Evolutionary conservation across 257 asterid genomes (phyloP), one percentile per base, ranked within the genome.

Genomic region (Mitragyna speciosa): DNA sequence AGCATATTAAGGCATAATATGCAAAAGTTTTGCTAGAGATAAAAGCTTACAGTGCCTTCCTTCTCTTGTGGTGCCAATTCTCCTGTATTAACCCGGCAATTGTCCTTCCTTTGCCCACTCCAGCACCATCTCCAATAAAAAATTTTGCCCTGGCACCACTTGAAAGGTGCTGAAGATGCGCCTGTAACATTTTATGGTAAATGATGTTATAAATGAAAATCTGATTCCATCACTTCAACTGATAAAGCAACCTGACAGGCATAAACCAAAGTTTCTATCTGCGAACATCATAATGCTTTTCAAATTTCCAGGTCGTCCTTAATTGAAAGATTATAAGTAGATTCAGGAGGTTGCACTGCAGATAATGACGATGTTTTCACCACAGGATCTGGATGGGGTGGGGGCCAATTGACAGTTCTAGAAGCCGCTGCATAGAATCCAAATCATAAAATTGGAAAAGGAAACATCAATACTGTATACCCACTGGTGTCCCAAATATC

Each of bases 101-200:
- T 70, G 98, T 96, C 87, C 99, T 87, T 67, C 98, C 99, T 89
- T 96, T 96, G 70, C 99, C 99, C 80, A 94, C 96, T 79, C 99
- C 98, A 86, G 99, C 99, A 84, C 98, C 98, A 91, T 96, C 99
- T 80, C 99, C 98, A 76, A 94, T 89, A 86, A 96, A 96, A 92
- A 96, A 96, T 3, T 98, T 98, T 73, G 98, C 99, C 88, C 98
- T 89, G 70, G 85, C 82, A 88, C 97, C 94, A 85, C 80, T 86
- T 47, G 97, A 89, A 63, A 96, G 97, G 89, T 91, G 94, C 85
- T 96, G 98, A 84, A 87, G 92, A 87, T 96, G 99, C 76, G 98
- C 91, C 98, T 94, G 93, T 70, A 81, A 70, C 68, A 86, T 76
- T 48, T 74, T 36, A 51, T 12, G 69, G 67, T 56, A 75, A 73